Conservation (phyloP, 495 filamentous ascomycete genomes). For the Neurospora sp. region DNA sequence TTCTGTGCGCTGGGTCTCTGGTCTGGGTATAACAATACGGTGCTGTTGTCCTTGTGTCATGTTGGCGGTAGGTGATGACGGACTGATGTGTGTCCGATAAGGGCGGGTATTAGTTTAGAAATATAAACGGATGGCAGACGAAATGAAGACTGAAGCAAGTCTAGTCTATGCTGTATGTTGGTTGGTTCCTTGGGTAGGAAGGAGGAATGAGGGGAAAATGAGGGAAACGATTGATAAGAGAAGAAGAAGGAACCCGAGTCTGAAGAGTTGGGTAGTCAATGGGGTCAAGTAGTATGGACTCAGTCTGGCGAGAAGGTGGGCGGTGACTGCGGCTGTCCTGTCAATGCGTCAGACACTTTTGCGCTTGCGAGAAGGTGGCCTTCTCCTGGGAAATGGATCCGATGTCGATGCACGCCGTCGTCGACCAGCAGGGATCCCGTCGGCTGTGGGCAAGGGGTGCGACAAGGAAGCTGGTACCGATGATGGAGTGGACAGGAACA, state of each 20-base stretch:
- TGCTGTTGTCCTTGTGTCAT: not conserved
- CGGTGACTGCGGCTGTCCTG: not conserved
- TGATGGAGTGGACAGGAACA: not conserved
- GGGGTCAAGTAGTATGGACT: not conserved
- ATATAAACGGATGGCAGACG: not conserved
- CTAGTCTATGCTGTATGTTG: not conserved
- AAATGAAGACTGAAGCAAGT: not conserved
- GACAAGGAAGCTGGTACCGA: not conserved
- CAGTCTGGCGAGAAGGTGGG: not conserved
- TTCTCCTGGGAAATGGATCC: not conserved
- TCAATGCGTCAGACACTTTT: not conserved
- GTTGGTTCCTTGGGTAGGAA: not conserved
- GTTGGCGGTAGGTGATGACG: not conserved
- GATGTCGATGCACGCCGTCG: not conserved
- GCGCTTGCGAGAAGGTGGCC: not conserved
- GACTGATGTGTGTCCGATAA: not conserved
- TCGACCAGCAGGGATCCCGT: not conserved
- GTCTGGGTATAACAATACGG: not conserved
- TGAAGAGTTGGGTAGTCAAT: not conserved
- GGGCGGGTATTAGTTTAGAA: not conserved
- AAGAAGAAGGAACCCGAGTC: not conserved
- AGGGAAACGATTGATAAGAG: not conserved
- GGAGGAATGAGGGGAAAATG: not conserved
- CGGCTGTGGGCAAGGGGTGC: not conserved
- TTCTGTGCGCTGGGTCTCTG: conserved; percentile 6